Evolutionary conservation across 495 filamentous ascomycete genomes (phyloP), one percentile per base, ranked within the genome.

Genomic region (Aspergillus homomorphus): DNA sequence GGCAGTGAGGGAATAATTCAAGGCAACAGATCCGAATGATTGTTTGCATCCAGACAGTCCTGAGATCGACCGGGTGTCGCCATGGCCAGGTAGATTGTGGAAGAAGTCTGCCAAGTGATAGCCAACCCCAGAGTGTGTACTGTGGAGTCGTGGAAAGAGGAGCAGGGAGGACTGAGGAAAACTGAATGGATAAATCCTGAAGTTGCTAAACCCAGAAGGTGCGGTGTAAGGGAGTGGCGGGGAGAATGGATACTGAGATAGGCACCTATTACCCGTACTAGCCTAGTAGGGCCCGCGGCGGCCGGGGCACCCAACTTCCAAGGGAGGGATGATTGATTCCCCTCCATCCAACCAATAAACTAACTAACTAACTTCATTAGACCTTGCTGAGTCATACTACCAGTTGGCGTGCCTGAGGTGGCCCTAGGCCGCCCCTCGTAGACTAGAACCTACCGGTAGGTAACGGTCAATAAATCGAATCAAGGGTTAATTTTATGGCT

Each of bases 391-490:
- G n/a, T n/a, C n/a, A n/a, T n/a, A n/a, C n/a, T n/a, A n/a, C n/a
- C n/a, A n/a, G n/a, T n/a, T n/a, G n/a, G n/a, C n/a, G n/a, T n/a
- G n/a, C n/a, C n/a, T n/a, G n/a, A n/a, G n/a, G n/a, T n/a, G n/a
- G n/a, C n/a, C n/a, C n/a, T n/a, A n/a, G n/a, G n/a, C n/a, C n/a
- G n/a, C n/a, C n/a, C n/a, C n/a, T n/a, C n/a, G n/a, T n/a, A n/a
- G n/a, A n/a, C n/a, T n/a, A n/a, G n/a, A n/a, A n/a, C n/a, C n/a
- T n/a, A n/a, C n/a, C n/a, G n/a, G n/a, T n/a, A n/a, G n/a, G n/a
- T n/a, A n/a, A n/a, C n/a, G n/a, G n/a, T n/a, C 54, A 56, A 56
- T 56, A 50, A 20, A 56, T 42, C 22, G 45, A 56, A 56, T 50
- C 54, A 56, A 50, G 54, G 45, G 45, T 50, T 22, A 38, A 12